Conservation (phyloP, 2,329 filamentous ascomycete genomes). For the Alternaria panax region DNA sequence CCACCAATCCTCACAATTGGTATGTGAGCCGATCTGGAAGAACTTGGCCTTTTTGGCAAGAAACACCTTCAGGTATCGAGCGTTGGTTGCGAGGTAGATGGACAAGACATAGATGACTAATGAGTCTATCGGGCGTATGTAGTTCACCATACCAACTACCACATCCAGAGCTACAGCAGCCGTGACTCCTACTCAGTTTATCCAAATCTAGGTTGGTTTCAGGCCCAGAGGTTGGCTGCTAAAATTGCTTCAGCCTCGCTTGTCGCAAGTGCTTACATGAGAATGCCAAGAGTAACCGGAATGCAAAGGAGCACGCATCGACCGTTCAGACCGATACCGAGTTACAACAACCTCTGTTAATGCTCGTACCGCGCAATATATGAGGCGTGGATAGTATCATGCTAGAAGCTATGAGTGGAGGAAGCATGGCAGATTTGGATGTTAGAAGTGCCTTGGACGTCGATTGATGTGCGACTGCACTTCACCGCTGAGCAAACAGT, state of each 20-base stretch:
- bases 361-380: neutral
- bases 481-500: constrained; percentile 35
- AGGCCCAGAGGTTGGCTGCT: neutral
- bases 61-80: neutral
- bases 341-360: neutral
- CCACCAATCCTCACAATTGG: no score
- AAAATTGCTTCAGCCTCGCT: neutral
- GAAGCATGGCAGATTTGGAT: constrained; percentile 28
- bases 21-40: no score
- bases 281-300: neutral
- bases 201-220: neutral
- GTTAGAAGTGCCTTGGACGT: constrained; percentile 38
- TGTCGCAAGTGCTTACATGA: neutral
- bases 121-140: neutral
- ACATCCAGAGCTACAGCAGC: neutral
- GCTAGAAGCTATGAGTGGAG: neutral
- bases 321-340: neutral
- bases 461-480: constrained; percentile 38
- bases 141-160: neutral
- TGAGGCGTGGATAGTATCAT: neutral
- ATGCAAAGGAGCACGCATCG: neutral
- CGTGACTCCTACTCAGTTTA: no score
- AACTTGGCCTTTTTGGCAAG: no score
- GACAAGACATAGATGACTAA: neutral
- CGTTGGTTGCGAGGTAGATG: neutral